Evolutionary conservation across 768 basidiomycete species (phyloP).

Genomic region (Cyathus striatus): DNA sequence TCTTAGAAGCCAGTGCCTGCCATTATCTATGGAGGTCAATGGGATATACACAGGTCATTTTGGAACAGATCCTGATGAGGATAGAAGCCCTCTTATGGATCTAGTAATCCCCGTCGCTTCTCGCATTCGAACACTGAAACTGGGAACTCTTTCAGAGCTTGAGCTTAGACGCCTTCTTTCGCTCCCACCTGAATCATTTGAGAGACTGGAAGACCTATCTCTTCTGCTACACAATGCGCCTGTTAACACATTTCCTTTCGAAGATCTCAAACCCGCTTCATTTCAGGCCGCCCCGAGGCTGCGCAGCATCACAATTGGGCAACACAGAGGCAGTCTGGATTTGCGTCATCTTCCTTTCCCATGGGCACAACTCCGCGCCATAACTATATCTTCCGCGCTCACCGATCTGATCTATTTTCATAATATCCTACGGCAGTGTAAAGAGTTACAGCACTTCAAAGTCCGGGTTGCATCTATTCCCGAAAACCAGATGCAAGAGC

Average conservation of each 20-base stretch:
- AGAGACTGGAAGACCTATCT: conserved; percentile 1
- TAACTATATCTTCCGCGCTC: neutral
- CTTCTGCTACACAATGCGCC: neutral
- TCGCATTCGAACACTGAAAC: neutral
- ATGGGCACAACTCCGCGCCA: neutral
- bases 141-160: neutral
- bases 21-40: too few species aligned
- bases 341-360: neutral
- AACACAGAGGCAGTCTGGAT: neutral
- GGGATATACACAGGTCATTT: too few species aligned
- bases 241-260: neutral
- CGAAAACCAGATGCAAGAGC: too few species aligned
- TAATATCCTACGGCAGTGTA: too few species aligned
- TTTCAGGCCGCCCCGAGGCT: neutral
- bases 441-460: too few species aligned
- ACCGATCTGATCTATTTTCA: too few species aligned
- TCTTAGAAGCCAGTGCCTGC: too few species aligned
- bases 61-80: too few species aligned
- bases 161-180: conserved; percentile 1
- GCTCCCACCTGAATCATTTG: neutral
- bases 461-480: too few species aligned
- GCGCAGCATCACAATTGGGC: neutral
- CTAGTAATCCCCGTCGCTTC: neutral
- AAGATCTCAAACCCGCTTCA: neutral
- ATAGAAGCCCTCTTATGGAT: neutral